phyloP scores from a whole-genome alignment of 2,329 filamentous ascomycete genomes.

The Aspergillus floridensis region DNA sequence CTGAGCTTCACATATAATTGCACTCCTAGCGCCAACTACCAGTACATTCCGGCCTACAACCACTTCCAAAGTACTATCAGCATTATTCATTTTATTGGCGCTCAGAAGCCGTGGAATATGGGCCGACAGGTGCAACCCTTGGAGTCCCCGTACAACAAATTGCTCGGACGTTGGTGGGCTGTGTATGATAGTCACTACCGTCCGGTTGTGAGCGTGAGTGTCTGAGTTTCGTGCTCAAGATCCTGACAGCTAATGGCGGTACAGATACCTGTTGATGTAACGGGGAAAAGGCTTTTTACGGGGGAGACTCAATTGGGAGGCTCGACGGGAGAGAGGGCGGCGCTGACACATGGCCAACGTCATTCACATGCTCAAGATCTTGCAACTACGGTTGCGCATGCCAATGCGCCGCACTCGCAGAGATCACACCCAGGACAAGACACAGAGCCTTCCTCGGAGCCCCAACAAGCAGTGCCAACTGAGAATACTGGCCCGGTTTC shows the following conservation, averaged over 20 bases:
- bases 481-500: neutral
- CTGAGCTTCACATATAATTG: conserved; percentile 96
- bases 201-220: conserved; percentile 24
- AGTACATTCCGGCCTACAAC: conserved; percentile 91
- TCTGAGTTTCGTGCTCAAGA: neutral
- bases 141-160: conserved; percentile 67
- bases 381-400: neutral
- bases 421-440: neutral
- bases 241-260: neutral
- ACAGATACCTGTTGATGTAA: neutral
- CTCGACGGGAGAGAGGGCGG: neutral
- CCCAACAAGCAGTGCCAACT: neutral
- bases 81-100: conserved; percentile 91
- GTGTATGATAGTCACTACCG: conserved; percentile 87
- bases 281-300: neutral
- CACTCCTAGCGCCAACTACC: conserved; percentile 93
- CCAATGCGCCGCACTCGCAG: neutral
- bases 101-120: conserved; percentile 81
- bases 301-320: neutral
- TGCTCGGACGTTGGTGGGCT: conserved; percentile 88
- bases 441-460: neutral
- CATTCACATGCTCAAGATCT: neutral
- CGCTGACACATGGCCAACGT: neutral
- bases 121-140: conserved; percentile 41
- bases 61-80: conserved; percentile 89